Evolutionary conservation across 169 alveolate genomes (phyloP).

Genomic region (Amoebophrya sp.): DNA sequence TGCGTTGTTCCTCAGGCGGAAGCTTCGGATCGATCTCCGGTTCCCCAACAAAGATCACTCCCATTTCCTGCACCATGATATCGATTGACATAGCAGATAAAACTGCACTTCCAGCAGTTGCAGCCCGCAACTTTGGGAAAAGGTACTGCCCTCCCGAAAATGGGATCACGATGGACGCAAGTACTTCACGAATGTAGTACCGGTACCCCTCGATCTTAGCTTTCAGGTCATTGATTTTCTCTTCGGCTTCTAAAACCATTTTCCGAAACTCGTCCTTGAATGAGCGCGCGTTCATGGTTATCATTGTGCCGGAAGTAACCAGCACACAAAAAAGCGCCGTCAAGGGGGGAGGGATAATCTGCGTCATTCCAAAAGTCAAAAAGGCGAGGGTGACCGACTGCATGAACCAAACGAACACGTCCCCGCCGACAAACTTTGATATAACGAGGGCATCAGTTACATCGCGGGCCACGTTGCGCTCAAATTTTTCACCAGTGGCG

Average conservation of each 20-base stretch:
- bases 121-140: background rate
- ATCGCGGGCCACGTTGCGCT: background rate
- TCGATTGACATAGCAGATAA: background rate
- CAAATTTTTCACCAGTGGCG: background rate
- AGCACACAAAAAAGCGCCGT: background rate
- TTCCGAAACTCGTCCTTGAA: background rate
- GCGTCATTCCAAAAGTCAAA: background rate
- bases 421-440: background rate
- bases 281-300: conserved; percentile 22
- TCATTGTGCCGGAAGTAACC: background rate
- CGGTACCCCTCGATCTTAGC: background rate
- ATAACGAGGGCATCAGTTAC: background rate
- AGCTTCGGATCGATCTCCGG: background rate
- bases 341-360: background rate
- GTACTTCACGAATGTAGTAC: background rate
- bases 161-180: background rate
- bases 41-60: background rate
- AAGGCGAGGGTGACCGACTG: background rate
- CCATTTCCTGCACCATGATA: background rate
- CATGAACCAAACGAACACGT: conserved; percentile 30
- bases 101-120: background rate
- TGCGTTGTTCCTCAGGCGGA: background rate
- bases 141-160: background rate
- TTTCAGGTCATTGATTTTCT: background rate
- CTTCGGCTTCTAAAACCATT: background rate